Conservation (phyloP, 1,284 basidiomycete genomes). For the Anthracocystis panici-leucophaei region DNA sequence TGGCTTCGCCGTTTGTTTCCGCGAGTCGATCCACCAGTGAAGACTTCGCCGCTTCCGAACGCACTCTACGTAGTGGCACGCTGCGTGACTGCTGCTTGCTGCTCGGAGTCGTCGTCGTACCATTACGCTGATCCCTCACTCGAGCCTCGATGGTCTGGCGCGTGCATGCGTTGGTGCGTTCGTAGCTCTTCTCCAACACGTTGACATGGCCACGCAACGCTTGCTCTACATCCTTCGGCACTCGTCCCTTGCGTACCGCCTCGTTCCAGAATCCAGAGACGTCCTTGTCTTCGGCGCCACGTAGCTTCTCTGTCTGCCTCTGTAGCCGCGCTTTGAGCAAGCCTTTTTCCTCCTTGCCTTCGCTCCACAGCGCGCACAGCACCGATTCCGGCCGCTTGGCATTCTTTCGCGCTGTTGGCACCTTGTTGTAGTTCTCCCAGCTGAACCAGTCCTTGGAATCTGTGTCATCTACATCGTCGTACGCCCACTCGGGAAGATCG, state of each 20-base stretch:
- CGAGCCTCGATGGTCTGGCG: conserved; percentile 13
- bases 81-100: background rate
- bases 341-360: conserved; percentile 20
- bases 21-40: background rate
- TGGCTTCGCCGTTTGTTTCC: background rate
- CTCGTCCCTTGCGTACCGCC: conserved; percentile 6
- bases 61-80: conserved; percentile 27
- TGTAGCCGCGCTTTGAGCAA: conserved; percentile 18
- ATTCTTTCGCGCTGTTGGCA: conserved; percentile 17
- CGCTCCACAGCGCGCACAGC: conserved; percentile 34
- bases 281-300: conserved; percentile 29
- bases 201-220: conserved; percentile 25
- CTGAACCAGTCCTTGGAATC: conserved; percentile 26
- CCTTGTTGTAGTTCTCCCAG: conserved; percentile 1
- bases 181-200: conserved; percentile 26
- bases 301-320: conserved; percentile 17
- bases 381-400: conserved; percentile 23
- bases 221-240: conserved; percentile 11
- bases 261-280: conserved; percentile 31
- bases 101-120: background rate
- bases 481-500: conserved; percentile 36
- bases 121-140: conserved; percentile 3
- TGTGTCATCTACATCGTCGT: conserved; percentile 13
- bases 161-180: conserved; percentile 16
- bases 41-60: conserved; percentile 20